Base-by-base conservation (phyloP, 345 rosid species). In the Rhodamnia rubescens region DNA sequence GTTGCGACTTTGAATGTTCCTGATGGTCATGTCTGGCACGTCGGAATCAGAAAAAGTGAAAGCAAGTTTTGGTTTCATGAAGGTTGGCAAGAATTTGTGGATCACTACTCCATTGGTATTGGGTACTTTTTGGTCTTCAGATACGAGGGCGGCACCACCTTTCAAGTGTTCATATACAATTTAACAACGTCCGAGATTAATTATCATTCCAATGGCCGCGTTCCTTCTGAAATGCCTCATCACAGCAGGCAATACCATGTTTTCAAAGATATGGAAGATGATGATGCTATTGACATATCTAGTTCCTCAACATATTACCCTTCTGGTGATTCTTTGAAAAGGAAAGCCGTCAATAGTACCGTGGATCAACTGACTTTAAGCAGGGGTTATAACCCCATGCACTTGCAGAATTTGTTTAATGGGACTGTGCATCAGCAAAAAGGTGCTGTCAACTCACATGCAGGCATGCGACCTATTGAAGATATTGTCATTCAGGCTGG, bases 11-110 rank as follows among this genome's bases (percentile, higher is more conserved):
- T 92, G 24, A 85, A 50, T 14, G 69, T 61, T 42, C 90, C 92
- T 18, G 81, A 88, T 55, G 93, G 94, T 52, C 83, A 44, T 53
- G 86, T 49, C 56, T 90, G 92, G 92, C 85, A 36, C 27, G 87
- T 91, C 11, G 90, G 91, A n/a, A 78, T 92, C 47, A 84, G 84
- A 55, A 90, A 80, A 74, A 57, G 49, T 3, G 86, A 74, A n/a
- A 81, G 81, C 84, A 80, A 83, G 18, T 82, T 90, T 74, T 92
- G 91, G 91, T 89, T 92, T 81, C 89, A 92, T 50, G 85, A 85
- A 64, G 92, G 90, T 32, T 92, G 92, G 92, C 86, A 88, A 54
- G 85, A 91, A 5, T 91, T 92, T 86, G 84, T 82, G 4, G 83
- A 90, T 29, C 86, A 88, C 58, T 64, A 91, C 83, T 88, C 91